A percentile compares a stretch with the other conserved stretches of the same genome.
Evolutionary conservation across 176 grass and related monocot genomes (phyloP).

Genomic region (Oryza meyeriana): DNA sequence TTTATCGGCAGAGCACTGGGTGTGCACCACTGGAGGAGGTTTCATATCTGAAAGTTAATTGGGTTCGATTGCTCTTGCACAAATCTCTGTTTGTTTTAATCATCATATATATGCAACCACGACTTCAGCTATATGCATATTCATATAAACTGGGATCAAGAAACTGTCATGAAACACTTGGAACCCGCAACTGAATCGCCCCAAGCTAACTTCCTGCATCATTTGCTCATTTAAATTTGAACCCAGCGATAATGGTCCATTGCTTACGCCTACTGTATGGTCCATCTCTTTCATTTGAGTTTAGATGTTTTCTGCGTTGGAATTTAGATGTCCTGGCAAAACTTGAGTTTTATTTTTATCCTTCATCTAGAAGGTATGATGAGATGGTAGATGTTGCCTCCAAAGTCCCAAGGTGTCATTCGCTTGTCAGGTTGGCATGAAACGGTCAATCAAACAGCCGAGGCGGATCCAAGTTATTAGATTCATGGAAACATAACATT

Average conservation of each 20-base stretch:
- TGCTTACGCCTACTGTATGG: not conserved
- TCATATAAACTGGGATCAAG: conserved; percentile 25
- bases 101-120: conserved; percentile 2
- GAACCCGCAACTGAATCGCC: conserved; percentile 15
- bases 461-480: not conserved
- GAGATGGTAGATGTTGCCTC: too few species aligned
- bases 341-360: too few species aligned
- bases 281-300: not conserved
- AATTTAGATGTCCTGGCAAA: too few species aligned
- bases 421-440: too few species aligned
- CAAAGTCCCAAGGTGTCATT: too few species aligned
- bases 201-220: not conserved
- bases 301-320: not conserved
- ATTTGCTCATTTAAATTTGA: not conserved
- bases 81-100: not conserved
- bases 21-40: conserved; percentile 19
- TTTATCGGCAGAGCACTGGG: conserved; percentile 15
- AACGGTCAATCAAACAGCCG: too few species aligned
- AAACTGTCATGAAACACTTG: not conserved
- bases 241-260: not conserved
- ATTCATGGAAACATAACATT: not conserved
- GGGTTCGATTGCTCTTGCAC: conserved; percentile 6
- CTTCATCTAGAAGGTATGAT: too few species aligned
- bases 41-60: conserved; percentile 15
- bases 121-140: conserved; percentile 17